These are phyloP conservation scores for Aurantiochytrium sp. DNA, from an alignment of 108 stramenopile species.

Conservation along the genomic window DNA sequence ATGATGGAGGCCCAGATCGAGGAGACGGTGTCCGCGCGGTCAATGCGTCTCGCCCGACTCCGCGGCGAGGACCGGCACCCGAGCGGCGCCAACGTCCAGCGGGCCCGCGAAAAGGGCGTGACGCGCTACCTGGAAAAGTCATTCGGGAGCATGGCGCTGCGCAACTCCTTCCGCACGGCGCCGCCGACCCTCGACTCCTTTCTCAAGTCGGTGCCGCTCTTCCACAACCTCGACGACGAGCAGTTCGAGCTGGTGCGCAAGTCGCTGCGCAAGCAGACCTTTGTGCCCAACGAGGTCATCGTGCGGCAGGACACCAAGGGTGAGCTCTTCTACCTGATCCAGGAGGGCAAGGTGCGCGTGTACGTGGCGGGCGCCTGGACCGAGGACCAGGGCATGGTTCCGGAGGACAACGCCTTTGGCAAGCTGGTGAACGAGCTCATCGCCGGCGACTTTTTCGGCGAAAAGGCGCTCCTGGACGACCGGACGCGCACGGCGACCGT, in stretches of 20 bases:
- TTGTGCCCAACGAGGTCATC: slow-evolving; percentile 1
- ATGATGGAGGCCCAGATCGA: slow-evolving; percentile 25
- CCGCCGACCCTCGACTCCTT: slow-evolving; percentile 30
- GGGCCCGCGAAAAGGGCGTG: background rate
- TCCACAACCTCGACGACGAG: slow-evolving; percentile 36
- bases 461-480: background rate
- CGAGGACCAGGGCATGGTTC: background rate
- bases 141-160: background rate
- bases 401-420: background rate
- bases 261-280: background rate
- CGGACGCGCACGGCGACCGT: background rate
- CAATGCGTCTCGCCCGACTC: background rate
- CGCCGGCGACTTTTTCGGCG: slow-evolving; percentile 1
- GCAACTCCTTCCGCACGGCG: background rate
- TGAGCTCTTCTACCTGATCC: slow-evolving; percentile 36
- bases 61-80: background rate
- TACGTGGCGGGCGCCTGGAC: background rate
- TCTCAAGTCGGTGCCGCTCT: slow-evolving; percentile 37
- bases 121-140: background rate
- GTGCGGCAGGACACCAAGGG: slow-evolving; percentile 40
- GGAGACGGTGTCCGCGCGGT: background rate
- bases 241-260: slow-evolving; percentile 14
- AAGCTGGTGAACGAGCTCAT: background rate
- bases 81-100: background rate
- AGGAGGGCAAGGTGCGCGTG: slow-evolving; percentile 34